These are phyloP conservation scores for Obba rivulosa DNA, from an alignment of 768 basidiomycete genomes.

Conservation along the genomic window DNA sequence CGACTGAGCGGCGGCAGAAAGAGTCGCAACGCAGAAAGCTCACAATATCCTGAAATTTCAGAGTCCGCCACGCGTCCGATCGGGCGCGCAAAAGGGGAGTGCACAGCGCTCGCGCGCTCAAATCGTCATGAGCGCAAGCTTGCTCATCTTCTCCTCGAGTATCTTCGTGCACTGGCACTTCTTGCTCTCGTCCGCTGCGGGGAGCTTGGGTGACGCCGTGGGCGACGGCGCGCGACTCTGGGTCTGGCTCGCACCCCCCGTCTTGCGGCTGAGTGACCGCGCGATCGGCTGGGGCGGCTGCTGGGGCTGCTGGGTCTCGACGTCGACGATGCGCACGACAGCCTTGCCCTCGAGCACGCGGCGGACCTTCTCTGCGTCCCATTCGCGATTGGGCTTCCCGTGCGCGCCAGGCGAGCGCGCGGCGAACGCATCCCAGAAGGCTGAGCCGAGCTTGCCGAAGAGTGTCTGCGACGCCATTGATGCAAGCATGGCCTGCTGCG, in stretches of 20 bases:
- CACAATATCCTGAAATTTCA: too few species aligned
- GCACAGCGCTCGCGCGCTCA: neutral
- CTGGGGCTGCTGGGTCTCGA: slow-evolving; percentile 38
- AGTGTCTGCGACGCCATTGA: slow-evolving; percentile 78
- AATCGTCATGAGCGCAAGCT: slow-evolving; percentile 54
- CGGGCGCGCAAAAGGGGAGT: too few species aligned
- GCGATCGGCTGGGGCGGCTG: neutral
- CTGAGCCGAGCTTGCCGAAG: slow-evolving; percentile 58
- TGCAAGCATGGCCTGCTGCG: slow-evolving; percentile 53
- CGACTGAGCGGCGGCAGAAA: too few species aligned
- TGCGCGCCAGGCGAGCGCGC: slow-evolving; percentile 32
- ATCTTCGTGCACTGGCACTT: slow-evolving; percentile 30
- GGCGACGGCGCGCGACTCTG: slow-evolving; percentile 5
- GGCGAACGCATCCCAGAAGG: slow-evolving; percentile 91
- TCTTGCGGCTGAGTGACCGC: neutral
- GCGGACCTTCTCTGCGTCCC: slow-evolving; percentile 76
- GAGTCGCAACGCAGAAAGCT: too few species aligned
- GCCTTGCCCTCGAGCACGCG: slow-evolving; percentile 81
- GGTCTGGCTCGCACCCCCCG: too few species aligned
- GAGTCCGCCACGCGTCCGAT: too few species aligned
- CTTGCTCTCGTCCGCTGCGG: slow-evolving; percentile 3
- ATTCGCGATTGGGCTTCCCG: slow-evolving; percentile 9
- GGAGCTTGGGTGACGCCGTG: slow-evolving; percentile 8
- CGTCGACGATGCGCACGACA: slow-evolving; percentile 72
- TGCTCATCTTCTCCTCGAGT: slow-evolving; percentile 67